Percentiles rank a stretch among this genome's conserved stretches.
These are phyloP conservation scores for Cronartium quercuum DNA, from an alignment of 1,284 basidiomycete species.

Conservation along the genomic window DNA sequence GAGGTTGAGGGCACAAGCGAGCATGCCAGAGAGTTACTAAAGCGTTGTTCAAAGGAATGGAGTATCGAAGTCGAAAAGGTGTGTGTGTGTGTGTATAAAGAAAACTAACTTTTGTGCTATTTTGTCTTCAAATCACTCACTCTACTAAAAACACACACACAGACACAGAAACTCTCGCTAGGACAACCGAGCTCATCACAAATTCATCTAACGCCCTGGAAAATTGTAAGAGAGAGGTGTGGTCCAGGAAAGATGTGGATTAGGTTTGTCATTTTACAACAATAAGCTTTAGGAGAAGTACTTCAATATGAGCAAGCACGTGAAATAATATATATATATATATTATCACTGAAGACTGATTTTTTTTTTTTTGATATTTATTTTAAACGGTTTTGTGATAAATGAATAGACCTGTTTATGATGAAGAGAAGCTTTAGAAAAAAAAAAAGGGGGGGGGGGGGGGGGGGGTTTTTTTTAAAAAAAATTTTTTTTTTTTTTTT, in stretches of 20 bases:
- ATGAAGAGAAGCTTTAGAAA: not conserved
- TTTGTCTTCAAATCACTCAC: not conserved
- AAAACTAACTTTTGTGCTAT: not conserved
- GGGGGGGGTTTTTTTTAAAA: no score
- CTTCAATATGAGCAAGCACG: not conserved
- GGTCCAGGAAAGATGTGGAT: slow-evolving; percentile 38
- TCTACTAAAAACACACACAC: not conserved
- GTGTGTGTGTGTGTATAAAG: not conserved
- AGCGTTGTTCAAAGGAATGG: slow-evolving; percentile 11
- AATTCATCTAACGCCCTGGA: slow-evolving; percentile 23
- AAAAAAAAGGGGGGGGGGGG: no score
- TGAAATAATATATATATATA: not conserved
- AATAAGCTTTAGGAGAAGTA: not conserved
- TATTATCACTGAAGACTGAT: not conserved
- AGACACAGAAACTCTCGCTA: no score
- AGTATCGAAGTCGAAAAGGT: not conserved
- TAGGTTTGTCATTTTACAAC: slow-evolving; percentile 1
- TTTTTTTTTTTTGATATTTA: not conserved
- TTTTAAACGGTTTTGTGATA: no score
- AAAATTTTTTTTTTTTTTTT: no score
- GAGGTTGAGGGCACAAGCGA: slow-evolving; percentile 46
- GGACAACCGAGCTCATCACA: not conserved
- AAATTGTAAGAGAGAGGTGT: slow-evolving; percentile 33
- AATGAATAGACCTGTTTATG: not conserved
- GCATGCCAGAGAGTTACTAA: slow-evolving; percentile 43